Conservation (phyloP, 495 filamentous ascomycete genomes). For the Trichoderma gamsii region DNA sequence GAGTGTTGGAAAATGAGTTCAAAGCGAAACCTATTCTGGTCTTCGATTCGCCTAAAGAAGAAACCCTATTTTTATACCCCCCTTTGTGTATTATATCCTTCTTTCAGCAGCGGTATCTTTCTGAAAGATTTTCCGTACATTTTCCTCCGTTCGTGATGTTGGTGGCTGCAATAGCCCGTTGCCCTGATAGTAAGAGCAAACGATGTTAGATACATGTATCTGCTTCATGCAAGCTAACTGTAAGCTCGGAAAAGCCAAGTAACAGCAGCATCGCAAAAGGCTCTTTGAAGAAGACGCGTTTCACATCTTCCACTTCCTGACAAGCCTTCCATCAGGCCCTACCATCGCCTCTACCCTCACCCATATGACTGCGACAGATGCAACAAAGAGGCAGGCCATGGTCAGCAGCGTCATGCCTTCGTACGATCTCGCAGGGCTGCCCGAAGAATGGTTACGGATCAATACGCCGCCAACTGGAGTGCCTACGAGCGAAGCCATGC, state of each 20-base stretch:
- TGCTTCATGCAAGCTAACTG: not conserved
- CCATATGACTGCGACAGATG: conserved; percentile 31
- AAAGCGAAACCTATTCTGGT: too few relatives aligned
- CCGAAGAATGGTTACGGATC: conserved; percentile 26
- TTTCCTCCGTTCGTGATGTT: too few relatives aligned
- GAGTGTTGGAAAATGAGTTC: too few relatives aligned
- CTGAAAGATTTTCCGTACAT: too few relatives aligned
- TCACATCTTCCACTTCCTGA: conserved; percentile 19
- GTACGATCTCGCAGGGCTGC: conserved; percentile 24
- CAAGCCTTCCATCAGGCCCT: conserved; percentile 12
- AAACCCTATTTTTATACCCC: too few relatives aligned
- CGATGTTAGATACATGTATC: too few relatives aligned
- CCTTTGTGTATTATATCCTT: too few relatives aligned
- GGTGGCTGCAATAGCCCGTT: too few relatives aligned
- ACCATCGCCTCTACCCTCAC: conserved; percentile 29
- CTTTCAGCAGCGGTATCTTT: too few relatives aligned
- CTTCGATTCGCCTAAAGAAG: too few relatives aligned
- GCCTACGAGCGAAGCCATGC: conserved; percentile 36
- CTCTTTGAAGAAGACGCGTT: not conserved
- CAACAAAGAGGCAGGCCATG: conserved; percentile 26
- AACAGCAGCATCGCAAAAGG: not conserved
- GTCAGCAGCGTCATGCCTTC: conserved; percentile 31
- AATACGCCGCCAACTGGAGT: conserved; percentile 38
- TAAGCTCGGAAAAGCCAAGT: not conserved
- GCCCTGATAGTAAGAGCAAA: too few relatives aligned